These are phyloP conservation scores for Boehmeria nivea DNA, from an alignment of 306 rosid species.

Conservation along the genomic window DNA sequence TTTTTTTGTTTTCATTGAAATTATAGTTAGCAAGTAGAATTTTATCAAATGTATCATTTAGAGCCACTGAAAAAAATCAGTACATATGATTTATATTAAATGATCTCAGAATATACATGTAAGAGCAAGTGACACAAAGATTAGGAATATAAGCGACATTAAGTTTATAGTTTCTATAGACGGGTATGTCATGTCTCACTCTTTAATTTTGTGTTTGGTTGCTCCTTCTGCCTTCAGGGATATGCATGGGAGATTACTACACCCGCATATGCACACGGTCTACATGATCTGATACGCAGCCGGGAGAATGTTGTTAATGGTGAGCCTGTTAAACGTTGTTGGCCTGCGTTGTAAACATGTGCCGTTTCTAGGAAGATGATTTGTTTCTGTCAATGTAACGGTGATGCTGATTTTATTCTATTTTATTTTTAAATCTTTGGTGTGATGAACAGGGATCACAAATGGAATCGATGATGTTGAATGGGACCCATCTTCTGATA, in stretches of 20 bases:
- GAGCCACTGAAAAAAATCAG: no score
- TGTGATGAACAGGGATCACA: constrained; percentile 55
- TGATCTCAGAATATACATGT: no score
- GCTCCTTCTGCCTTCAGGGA: constrained; percentile 46
- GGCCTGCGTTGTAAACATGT: constrained; percentile 9
- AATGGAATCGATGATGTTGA: constrained; percentile 76
- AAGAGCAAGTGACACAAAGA: no score
- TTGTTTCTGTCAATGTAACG: constrained; percentile 2
- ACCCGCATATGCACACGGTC: constrained; percentile 69
- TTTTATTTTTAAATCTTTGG: not conserved
- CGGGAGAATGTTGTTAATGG: constrained; percentile 67
- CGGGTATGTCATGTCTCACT: no score
- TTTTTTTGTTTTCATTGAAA: constrained; percentile 5
- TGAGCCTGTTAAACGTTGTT: constrained; percentile 11
- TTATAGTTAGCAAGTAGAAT: constrained; percentile 2
- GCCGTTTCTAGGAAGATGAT: constrained; percentile 10
- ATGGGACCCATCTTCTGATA: constrained; percentile 77
- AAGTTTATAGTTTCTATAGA: not conserved
- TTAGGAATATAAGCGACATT: no score
- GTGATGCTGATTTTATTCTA: constrained; percentile 1
- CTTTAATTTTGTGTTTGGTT: no score
- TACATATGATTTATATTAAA: no score
- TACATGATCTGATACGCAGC: constrained; percentile 52
- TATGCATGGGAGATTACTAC: constrained; percentile 91
- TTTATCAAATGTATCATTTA: no score